Evolutionary conservation across 129 eudicot genomes (phyloP).

Genomic region (Ambrosia trifida): DNA sequence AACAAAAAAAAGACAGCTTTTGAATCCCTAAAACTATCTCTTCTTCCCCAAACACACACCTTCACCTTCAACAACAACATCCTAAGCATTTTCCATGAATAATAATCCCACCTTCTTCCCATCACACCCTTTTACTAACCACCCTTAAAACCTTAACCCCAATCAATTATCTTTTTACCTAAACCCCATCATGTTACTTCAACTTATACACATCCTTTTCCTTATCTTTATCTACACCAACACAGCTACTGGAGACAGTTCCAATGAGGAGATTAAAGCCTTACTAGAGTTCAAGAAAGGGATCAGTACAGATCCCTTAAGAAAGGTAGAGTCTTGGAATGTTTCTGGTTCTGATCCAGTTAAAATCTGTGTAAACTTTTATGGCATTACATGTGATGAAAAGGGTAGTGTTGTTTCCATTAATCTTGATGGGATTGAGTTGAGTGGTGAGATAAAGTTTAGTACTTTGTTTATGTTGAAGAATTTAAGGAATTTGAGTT

Average conservation of each 20-base stretch:
- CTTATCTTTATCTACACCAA: slow-evolving; percentile 17
- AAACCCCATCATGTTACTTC: slow-evolving; percentile 21
- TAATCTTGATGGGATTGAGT: slow-evolving; percentile 56
- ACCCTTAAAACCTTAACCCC: slow-evolving; percentile 1
- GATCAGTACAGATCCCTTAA: slow-evolving; percentile 66
- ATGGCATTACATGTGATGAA: slow-evolving; percentile 65
- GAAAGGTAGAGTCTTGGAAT: slow-evolving; percentile 57
- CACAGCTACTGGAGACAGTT: slow-evolving; percentile 27
- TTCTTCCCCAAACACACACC: slow-evolving; percentile 3
- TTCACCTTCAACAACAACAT: slow-evolving; percentile 27
- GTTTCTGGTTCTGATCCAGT: slow-evolving; percentile 35
- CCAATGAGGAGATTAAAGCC: slow-evolving; percentile 55
- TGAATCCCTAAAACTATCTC: slow-evolving; percentile 28
- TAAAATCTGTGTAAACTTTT: slow-evolving; percentile 50
- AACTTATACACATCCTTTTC: neutral
- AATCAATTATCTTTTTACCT: slow-evolving; percentile 7
- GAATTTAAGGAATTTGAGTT: slow-evolving; percentile 55
- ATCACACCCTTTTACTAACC: neutral
- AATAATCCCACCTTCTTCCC: slow-evolving; percentile 27
- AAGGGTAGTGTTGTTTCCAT: slow-evolving; percentile 44
- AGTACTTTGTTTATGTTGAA: slow-evolving; percentile 48
- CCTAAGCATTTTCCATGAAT: slow-evolving; percentile 21
- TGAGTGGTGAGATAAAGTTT: slow-evolving; percentile 83
- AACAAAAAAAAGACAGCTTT: slow-evolving; percentile 30
- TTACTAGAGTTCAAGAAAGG: slow-evolving; percentile 92